Evolutionary conservation across 2,329 filamentous ascomycete genomes (phyloP).

Genomic region (Alternaria longipes): DNA sequence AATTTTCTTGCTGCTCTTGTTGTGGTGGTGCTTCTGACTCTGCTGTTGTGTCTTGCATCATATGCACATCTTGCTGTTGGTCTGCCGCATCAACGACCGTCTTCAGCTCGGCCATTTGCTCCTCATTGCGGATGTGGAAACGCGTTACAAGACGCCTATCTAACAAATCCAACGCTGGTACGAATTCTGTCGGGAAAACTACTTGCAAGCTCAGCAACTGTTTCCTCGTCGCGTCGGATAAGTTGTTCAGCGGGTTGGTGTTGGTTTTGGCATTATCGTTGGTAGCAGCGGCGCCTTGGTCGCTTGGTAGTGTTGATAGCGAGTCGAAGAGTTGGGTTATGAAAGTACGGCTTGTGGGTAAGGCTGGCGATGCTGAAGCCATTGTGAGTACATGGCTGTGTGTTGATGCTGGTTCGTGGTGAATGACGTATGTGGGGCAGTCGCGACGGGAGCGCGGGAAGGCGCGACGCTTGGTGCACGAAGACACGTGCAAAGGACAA

Average conservation of each 20-base stretch:
- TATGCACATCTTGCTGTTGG: neutral
- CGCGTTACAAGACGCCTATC: conserved; percentile 78
- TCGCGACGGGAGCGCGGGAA: conserved; percentile 21
- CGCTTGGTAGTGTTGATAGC: conserved; percentile 22
- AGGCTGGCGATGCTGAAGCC: conserved; percentile 9
- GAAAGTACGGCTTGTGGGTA: conserved; percentile 41
- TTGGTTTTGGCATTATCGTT: conserved; percentile 13
- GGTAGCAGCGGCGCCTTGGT: conserved; percentile 27
- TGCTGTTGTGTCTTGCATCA: neutral
- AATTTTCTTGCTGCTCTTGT: neutral
- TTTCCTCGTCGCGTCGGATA: conserved; percentile 41
- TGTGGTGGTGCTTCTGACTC: neutral
- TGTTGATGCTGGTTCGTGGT: neutral
- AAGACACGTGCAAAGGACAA: conserved; percentile 27
- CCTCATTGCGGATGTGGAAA: conserved; percentile 35
- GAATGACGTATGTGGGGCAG: conserved; percentile 27
- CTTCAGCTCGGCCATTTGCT: neutral
- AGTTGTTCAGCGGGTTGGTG: conserved; percentile 55
- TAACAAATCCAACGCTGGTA: conserved; percentile 87
- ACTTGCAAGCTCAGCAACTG: conserved; percentile 84
- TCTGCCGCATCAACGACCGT: too few species aligned
- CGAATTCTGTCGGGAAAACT: conserved; percentile 80
- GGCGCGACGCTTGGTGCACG: conserved; percentile 26
- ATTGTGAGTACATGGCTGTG: conserved; percentile 18
- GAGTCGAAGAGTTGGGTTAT: conserved; percentile 47